Evolutionary conservation across 306 rosid genomes (phyloP).

Genomic region (Urtica urens): DNA sequence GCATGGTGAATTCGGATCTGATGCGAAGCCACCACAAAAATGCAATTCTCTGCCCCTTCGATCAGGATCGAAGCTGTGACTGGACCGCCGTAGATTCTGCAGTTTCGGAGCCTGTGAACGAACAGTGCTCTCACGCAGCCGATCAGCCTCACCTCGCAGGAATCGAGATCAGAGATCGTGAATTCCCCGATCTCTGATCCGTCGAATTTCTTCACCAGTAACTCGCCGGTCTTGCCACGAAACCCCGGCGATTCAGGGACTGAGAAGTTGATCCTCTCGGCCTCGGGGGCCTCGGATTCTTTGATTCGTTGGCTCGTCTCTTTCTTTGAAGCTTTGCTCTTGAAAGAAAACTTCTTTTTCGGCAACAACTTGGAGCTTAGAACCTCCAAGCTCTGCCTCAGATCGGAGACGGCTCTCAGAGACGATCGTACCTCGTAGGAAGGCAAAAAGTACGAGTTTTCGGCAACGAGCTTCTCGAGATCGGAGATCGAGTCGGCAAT

Average conservation of each 20-base stretch:
- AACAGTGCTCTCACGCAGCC: slow-evolving; percentile 62
- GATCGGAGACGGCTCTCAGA: slow-evolving; percentile 49
- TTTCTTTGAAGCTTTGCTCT: slow-evolving; percentile 42
- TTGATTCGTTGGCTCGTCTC: slow-evolving; percentile 18
- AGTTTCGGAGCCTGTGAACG: slow-evolving; percentile 54
- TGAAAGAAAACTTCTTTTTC: slow-evolving; percentile 64
- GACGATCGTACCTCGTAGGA: slow-evolving; percentile 71
- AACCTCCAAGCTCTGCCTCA: slow-evolving; percentile 37
- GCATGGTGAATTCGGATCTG: slow-evolving; percentile 84
- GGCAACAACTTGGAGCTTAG: slow-evolving; percentile 45
- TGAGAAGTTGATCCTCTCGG: slow-evolving; percentile 11
- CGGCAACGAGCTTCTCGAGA: slow-evolving; percentile 64
- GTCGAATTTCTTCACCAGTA: slow-evolving; percentile 34
- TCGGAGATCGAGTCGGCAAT: slow-evolving; percentile 59
- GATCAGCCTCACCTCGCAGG: slow-evolving; percentile 64
- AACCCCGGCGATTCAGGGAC: slow-evolving; percentile 57
- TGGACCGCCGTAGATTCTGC: slow-evolving; percentile 52
- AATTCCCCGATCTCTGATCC: slow-evolving; percentile 63
- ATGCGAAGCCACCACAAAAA: slow-evolving; percentile 64
- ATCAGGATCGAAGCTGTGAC: slow-evolving; percentile 56
- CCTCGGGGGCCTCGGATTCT: neutral
- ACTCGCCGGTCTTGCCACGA: slow-evolving; percentile 33
- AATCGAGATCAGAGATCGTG: slow-evolving; percentile 62
- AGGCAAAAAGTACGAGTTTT: slow-evolving; percentile 65
- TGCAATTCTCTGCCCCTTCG: slow-evolving; percentile 57